A percentile compares a stretch with the other conserved stretches of the same genome.
These are phyloP conservation scores for Solanum habrochaites DNA, from an alignment of 257 asterid genomes.

Conservation along the genomic window DNA sequence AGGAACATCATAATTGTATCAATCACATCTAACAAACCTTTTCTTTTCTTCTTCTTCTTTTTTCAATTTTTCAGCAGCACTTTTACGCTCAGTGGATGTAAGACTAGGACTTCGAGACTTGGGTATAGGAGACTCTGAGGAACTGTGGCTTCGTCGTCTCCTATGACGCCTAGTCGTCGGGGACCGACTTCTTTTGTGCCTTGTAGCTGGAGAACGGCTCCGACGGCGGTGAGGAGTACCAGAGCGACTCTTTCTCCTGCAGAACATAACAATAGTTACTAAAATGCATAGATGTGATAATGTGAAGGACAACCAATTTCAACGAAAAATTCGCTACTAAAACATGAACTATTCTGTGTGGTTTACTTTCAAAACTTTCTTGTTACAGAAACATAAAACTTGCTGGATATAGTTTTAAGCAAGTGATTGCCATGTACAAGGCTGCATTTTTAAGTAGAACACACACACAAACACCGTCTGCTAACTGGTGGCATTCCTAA, in stretches of 20 bases:
- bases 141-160: slow-evolving; percentile 50
- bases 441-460: not conserved
- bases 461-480: not conserved
- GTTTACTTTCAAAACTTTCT: not conserved
- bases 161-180: slow-evolving; percentile 56
- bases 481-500: not conserved
- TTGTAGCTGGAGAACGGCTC: slow-evolving; percentile 55
- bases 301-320: not conserved
- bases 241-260: slow-evolving; percentile 61
- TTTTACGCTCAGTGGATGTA: slow-evolving; percentile 35
- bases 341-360: not conserved
- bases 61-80: slow-evolving; percentile 40
- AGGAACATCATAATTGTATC: not conserved
- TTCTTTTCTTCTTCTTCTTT: slow-evolving; percentile 70
- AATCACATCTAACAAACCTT: slow-evolving; percentile 27
- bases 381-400: not conserved
- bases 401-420: not conserved
- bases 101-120: slow-evolving; percentile 48
- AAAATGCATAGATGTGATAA: not conserved
- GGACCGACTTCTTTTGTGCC: slow-evolving; percentile 61
- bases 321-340: not conserved
- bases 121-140: slow-evolving; percentile 49
- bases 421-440: not conserved
- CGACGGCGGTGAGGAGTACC: slow-evolving; percentile 34
- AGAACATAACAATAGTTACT: not conserved